Conservation (phyloP, 2,329 filamentous ascomycete species). For the Zasmidium cellare region DNA sequence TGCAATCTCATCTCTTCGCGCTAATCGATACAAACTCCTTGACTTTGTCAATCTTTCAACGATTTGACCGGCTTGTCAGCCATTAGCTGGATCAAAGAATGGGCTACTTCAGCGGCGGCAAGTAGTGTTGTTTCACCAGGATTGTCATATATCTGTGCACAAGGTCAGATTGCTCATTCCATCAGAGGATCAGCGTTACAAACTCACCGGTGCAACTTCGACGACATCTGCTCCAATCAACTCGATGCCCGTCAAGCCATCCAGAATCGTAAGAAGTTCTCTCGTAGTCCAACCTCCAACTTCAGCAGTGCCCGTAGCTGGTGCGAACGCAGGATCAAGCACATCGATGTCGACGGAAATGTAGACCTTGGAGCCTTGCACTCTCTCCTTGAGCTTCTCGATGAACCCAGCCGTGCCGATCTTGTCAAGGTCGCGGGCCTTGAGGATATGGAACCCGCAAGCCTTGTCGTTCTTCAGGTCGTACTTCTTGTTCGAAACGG, state of each 20-base stretch:
- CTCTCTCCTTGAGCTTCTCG: constrained; percentile 50
- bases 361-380: constrained; percentile 55
- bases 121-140: constrained; percentile 59
- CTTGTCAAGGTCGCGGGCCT: constrained; percentile 55
- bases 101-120: constrained; percentile 56
- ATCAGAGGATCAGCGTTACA: no score
- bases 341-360: constrained; percentile 60
- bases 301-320: constrained; percentile 60
- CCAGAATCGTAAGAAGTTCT: constrained; percentile 59
- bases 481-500: constrained; percentile 48
- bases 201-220: constrained; percentile 55
- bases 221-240: constrained; percentile 63
- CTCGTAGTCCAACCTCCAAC: constrained; percentile 63
- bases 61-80: constrained; percentile 41
- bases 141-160: constrained; percentile 55
- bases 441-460: constrained; percentile 61
- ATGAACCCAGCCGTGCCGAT: constrained; percentile 51
- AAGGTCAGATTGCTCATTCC: no score
- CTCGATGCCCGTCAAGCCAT: constrained; percentile 58
- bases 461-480: constrained; percentile 59
- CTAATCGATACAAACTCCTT: neutral
- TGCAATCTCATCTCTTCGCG: neutral
- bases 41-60: neutral
- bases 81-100: constrained; percentile 52
- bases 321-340: constrained; percentile 54